phyloP scores from a whole-genome alignment of 2,329 filamentous ascomycete genomes.

The Colletotrichum siamense region DNA sequence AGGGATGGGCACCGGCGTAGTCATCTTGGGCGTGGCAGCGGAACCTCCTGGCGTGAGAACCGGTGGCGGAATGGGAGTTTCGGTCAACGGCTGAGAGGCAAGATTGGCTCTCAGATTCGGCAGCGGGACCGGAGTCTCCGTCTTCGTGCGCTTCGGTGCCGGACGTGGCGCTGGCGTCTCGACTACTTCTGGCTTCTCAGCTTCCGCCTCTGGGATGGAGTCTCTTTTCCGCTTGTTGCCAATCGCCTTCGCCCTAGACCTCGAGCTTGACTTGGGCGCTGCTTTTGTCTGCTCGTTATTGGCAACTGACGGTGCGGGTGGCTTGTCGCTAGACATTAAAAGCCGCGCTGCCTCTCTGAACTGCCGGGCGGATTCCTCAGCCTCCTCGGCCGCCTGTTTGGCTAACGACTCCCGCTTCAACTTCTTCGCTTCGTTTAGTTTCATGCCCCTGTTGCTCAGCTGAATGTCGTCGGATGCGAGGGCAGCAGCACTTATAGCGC shows the following conservation, averaged over 20 bases:
- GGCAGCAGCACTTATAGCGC: slow-evolving; percentile 63
- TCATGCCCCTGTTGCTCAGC: slow-evolving; percentile 76
- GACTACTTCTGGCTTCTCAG: slow-evolving; percentile 32
- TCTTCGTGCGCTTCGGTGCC: slow-evolving; percentile 58
- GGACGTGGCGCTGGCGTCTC: slow-evolving; percentile 37
- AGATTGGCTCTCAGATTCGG: slow-evolving; percentile 41
- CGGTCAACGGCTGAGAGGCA: slow-evolving; percentile 10
- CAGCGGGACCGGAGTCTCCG: slow-evolving; percentile 61
- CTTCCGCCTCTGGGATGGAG: slow-evolving; percentile 31
- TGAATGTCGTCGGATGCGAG: slow-evolving; percentile 66
- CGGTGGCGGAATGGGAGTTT: slow-evolving; percentile 26
- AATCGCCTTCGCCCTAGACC: slow-evolving; percentile 28
- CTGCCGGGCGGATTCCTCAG: slow-evolving; percentile 61
- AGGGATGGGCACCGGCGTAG: slow-evolving; percentile 36
- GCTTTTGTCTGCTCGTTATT: slow-evolving; percentile 35
- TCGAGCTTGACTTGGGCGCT: slow-evolving; percentile 31
- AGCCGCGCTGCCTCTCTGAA: slow-evolving; percentile 54
- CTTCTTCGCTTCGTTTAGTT: slow-evolving; percentile 79
- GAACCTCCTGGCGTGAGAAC: slow-evolving; percentile 35
- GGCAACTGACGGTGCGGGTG: slow-evolving; percentile 23
- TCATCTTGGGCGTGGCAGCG: slow-evolving; percentile 27
- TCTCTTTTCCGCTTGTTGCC: slow-evolving; percentile 54
- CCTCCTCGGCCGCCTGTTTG: slow-evolving; percentile 66
- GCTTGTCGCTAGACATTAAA: slow-evolving; percentile 40
- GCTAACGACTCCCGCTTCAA: slow-evolving; percentile 71